phyloP scores from a whole-genome alignment of 148 eudicot genomes.

The Dianthus caryophyllus region DNA sequence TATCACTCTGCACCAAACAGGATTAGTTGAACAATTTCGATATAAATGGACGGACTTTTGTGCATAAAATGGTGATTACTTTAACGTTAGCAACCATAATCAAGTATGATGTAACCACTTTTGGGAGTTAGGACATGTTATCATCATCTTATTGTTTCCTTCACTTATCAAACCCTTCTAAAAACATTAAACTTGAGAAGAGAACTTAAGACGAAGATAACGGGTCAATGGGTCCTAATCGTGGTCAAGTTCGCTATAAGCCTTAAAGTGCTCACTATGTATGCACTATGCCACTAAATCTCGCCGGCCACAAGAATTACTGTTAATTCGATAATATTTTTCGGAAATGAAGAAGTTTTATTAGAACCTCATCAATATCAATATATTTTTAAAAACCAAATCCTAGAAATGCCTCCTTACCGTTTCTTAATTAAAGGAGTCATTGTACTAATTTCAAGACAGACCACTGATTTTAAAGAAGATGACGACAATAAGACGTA shows the following conservation, averaged over 20 bases:
- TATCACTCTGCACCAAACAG: slow-evolving; percentile 54
- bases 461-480: neutral
- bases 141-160: no score
- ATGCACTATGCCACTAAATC: no score
- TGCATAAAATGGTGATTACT: neutral
- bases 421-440: neutral
- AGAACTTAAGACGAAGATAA: no score
- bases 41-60: neutral
- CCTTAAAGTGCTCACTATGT: no score
- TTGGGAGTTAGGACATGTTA: no score
- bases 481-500: slow-evolving; percentile 22
- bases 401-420: neutral
- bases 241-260: no score
- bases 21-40: neutral
- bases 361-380: neutral
- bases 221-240: no score
- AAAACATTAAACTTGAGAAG: no score
- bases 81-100: no score
- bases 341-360: neutral
- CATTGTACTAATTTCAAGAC: neutral
- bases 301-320: no score
- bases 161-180: no score
- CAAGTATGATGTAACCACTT: no score
- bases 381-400: neutral
- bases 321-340: neutral